Conservation (phyloP, 176 grass and related monocot genomes). For the Dendrocalamus sinicus region DNA sequence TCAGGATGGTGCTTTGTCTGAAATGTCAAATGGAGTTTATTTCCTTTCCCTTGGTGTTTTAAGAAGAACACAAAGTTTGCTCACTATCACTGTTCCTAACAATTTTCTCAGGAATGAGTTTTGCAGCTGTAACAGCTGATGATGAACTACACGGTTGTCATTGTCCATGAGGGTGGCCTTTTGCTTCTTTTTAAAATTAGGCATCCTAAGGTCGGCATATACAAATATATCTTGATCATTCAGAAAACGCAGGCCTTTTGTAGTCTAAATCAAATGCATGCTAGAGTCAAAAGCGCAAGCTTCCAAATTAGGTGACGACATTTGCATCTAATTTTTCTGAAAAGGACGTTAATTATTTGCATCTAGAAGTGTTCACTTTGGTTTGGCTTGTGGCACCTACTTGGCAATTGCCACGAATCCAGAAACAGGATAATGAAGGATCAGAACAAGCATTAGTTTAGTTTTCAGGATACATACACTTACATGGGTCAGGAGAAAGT, state of each 20-base stretch:
- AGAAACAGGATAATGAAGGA: neutral
- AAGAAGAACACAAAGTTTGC: neutral
- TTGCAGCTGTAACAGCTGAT: neutral
- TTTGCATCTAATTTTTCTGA: constrained; percentile 1
- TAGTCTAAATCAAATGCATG: neutral
- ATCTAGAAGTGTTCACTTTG: neutral
- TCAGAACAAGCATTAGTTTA: constrained; percentile 2
- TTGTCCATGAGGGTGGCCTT: neutral
- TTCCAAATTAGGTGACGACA: constrained; percentile 32
- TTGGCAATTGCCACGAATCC: neutral
- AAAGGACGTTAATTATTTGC: constrained; percentile 22
- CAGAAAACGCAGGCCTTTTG: neutral
- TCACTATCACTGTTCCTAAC: neutral
- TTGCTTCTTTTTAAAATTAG: neutral
- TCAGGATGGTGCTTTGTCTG: neutral
- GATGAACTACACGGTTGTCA: constrained; percentile 30
- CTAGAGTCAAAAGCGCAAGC: constrained; percentile 20
- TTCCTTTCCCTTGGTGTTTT: neutral
- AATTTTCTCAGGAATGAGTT: neutral
- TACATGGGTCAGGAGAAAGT: neutral
- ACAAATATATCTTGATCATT: constrained; percentile 46
- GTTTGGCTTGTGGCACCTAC: constrained; percentile 9
- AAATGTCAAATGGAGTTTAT: neutral
- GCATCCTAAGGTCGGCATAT: constrained; percentile 43
- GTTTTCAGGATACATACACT: neutral